Percentiles rank a stretch among this genome's conserved stretches.
Conservation (phyloP, 805 yeast genomes). For the Myxozyma monticola region DNA sequence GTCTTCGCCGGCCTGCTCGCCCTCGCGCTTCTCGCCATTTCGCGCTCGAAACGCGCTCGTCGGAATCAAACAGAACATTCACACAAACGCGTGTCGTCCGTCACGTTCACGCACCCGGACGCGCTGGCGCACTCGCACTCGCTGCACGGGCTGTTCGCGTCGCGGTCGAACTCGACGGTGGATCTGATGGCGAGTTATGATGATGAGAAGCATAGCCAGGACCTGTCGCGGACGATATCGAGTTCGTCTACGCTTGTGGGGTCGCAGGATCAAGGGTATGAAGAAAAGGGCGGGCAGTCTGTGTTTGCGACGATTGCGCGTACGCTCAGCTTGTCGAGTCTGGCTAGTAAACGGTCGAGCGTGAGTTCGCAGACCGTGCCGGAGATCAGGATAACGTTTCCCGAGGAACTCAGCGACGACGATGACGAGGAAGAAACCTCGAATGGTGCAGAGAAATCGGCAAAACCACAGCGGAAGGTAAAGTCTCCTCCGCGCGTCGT, state of each 20-base stretch:
- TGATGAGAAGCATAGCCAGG: too few species aligned
- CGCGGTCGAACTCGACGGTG: too few species aligned
- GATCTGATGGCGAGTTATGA: too few species aligned
- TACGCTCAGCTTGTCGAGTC: too few species aligned
- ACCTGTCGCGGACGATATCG: too few species aligned
- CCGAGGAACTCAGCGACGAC: constrained; percentile 17
- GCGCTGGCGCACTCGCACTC: not conserved
- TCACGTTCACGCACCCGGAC: not conserved
- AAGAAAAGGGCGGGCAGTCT: too few species aligned
- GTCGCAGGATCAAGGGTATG: too few species aligned
- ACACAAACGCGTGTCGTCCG: not conserved
- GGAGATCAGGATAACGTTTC: constrained; percentile 27
- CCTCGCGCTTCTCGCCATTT: not conserved
- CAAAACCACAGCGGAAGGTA: not conserved
- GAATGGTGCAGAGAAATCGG: not conserved
- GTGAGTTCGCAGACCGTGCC: constrained; percentile 15
- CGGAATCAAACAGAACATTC: not conserved
- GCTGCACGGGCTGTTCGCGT: too few species aligned
- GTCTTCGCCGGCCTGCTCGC: constrained; percentile 1
- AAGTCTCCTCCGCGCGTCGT: constrained; percentile 17
- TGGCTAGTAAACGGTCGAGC: too few species aligned
- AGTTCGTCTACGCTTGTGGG: too few species aligned
- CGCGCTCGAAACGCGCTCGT: constrained; percentile 1
- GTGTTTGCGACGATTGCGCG: too few species aligned
- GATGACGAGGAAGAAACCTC: not conserved